Evolutionary conservation across 306 rosid genomes (phyloP).

Genomic region (Ceratonia siliqua): DNA sequence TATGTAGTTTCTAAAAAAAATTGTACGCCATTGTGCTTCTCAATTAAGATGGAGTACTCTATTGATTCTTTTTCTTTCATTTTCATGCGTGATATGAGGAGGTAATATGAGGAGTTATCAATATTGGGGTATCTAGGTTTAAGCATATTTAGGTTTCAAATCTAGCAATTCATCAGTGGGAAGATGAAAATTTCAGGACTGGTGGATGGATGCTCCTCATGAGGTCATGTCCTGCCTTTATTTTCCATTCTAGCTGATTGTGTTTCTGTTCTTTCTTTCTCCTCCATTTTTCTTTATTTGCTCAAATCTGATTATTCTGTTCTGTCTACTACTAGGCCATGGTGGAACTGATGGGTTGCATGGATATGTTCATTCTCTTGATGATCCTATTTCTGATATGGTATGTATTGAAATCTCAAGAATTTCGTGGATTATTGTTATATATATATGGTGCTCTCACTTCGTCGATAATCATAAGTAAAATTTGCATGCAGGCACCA

Average conservation of each 20-base stretch:
- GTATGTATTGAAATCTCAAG: conserved; percentile 46
- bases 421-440: neutral
- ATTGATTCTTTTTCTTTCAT: too few species aligned
- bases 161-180: neutral
- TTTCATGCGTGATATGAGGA: neutral
- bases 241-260: neutral
- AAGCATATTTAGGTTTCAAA: conserved; percentile 14
- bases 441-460: neutral
- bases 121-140: neutral
- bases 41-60: too few species aligned
- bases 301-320: conserved; percentile 16
- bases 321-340: conserved; percentile 55
- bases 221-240: neutral
- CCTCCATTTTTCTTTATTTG: neutral
- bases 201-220: neutral
- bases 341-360: conserved; percentile 97
- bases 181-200: conserved; percentile 1
- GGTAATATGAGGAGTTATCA: neutral
- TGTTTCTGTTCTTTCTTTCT: neutral
- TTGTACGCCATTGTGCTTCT: neutral
- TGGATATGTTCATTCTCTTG: conserved; percentile 88
- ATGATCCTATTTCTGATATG: conserved; percentile 80
- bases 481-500: too few species aligned
- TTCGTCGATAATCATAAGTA: too few species aligned
- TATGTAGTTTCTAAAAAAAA: too few species aligned